Evolutionary conservation across 352 stramenopile species (phyloP).

Genomic region (Globisporangium parvum): DNA sequence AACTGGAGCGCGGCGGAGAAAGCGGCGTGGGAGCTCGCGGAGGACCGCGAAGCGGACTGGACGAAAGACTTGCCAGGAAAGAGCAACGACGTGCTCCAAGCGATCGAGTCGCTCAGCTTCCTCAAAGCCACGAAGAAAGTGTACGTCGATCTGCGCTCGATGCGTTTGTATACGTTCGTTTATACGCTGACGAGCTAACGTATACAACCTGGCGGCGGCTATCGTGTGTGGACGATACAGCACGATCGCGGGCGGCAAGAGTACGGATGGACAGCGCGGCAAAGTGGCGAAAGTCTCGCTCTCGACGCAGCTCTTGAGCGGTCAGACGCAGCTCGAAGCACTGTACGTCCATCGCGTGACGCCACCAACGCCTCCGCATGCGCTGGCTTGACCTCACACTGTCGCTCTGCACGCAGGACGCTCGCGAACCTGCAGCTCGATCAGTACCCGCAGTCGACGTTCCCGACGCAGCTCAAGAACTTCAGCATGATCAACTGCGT

Average conservation of each 20-base stretch:
- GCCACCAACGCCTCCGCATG: too few species aligned
- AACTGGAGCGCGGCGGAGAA: constrained; percentile 26
- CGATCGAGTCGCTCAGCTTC: constrained; percentile 30
- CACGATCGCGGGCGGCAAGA: constrained; percentile 42
- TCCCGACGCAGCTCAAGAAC: constrained; percentile 39
- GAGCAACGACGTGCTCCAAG: constrained; percentile 25
- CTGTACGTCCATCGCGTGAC: constrained; percentile 29
- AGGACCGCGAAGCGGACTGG: constrained; percentile 14
- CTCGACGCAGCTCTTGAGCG: constrained; percentile 22
- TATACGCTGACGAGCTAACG: neutral
- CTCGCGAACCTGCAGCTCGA: constrained; percentile 51
- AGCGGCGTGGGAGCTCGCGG: constrained; percentile 15
- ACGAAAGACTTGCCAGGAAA: constrained; percentile 25
- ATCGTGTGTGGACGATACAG: constrained; percentile 13
- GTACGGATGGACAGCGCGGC: constrained; percentile 29
- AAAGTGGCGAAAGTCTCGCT: constrained; percentile 39
- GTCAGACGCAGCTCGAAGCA: constrained; percentile 27
- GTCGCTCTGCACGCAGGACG: constrained; percentile 18
- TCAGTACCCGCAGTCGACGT: constrained; percentile 36
- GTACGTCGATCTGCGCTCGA: constrained; percentile 13
- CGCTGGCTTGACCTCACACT: too few species aligned
- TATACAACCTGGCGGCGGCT: neutral
- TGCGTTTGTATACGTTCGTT: neutral
- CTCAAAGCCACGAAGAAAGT: constrained; percentile 19
- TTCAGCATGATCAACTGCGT: constrained; percentile 59